Base-by-base conservation (phyloP, 768 basidiomycete species). In the Pisolithus tinctorius region DNA sequence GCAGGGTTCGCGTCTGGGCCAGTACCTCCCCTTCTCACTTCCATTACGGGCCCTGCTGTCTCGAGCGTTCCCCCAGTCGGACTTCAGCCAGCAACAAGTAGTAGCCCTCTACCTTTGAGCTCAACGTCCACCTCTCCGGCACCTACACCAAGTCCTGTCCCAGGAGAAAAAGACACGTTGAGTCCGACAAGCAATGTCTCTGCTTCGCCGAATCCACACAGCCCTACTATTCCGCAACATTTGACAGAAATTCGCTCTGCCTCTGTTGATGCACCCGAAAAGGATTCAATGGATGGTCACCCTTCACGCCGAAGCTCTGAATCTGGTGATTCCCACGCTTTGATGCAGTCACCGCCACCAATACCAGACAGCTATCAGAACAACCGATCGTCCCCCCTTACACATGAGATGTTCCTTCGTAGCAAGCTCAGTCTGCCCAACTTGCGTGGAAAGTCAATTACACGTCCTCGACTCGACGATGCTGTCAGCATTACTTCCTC, bases 401-500 rank as follows among this genome's bases (percentile, higher is more conserved):
- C 42, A 8, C 66, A 71, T 11, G 70, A 63, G n/a, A 36, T 46
- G 10, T 57, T 67, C 0, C 66, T 88, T 10, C 76, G 77, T 6
- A 73, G 77, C 0, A 89, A 88, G 59, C 70, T 90, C 7, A 87
- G 85, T 29, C 69, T 89, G 4, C 84, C 86, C 1, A 82, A 78
- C 45, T 71, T 89, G 5, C 75, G 83, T 13, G 67, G 79, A n/a
- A 73, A 66, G 55, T 58, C 57, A 31, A 63, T 46, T 48, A 47
- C 50, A 26, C 67, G 59, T n/a, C 5, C 50, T 45, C 65, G 62
- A 48, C 20, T 66, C 20, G 74, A 71, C 36, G 66, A 69, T 11
- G 58, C 60, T 10, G 44, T 49, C 20, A 72, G 65, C 44, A 58
- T 62, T 41, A 45, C 56, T 27, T 54, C 54, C 23, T 47, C 52